A percentile compares a stretch with the other conserved stretches of the same genome.
phyloP scores from a whole-genome alignment of 805 yeast genomes.

The Wickerhamiella siamensis region DNA sequence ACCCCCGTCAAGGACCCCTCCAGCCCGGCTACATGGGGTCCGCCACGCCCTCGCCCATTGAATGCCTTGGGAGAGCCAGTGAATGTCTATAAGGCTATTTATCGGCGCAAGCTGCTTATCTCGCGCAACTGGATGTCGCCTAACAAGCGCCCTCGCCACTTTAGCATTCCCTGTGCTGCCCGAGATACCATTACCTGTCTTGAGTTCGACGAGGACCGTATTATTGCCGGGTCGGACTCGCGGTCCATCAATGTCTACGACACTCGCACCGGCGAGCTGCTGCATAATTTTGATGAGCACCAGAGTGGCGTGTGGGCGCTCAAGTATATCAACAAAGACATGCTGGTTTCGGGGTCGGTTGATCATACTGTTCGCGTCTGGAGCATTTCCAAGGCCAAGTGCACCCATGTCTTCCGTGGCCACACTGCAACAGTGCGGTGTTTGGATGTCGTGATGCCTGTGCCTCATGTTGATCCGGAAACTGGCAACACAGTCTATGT shows the following conservation, averaged over 20 bases:
- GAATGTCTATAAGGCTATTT: conserved; percentile 38
- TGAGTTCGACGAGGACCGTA: conserved; percentile 80
- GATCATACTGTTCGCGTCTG: conserved; percentile 90
- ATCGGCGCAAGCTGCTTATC: conserved; percentile 44
- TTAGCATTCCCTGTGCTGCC: conserved; percentile 27
- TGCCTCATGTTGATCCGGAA: conserved; percentile 34
- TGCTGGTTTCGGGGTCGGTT: conserved; percentile 84
- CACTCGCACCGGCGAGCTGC: conserved; percentile 52
- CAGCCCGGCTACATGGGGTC: background rate
- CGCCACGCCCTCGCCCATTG: conserved; percentile 2
- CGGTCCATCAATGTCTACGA: conserved; percentile 61
- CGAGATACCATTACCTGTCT: conserved; percentile 80
- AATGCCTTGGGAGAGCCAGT: conserved; percentile 19
- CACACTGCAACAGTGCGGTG: conserved; percentile 91
- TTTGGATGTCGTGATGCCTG: conserved; percentile 64
- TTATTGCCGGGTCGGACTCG: conserved; percentile 89
- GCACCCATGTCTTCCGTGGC: conserved; percentile 84
- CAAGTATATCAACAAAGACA: conserved; percentile 56
- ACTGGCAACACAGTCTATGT: conserved; percentile 42
- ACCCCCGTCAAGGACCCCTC: conserved; percentile 4
- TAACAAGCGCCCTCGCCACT: conserved; percentile 58
- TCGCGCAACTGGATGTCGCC: conserved; percentile 73
- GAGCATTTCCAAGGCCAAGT: conserved; percentile 71
- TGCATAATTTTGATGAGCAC: conserved; percentile 62
- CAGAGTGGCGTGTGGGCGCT: conserved; percentile 99